Percentiles rank a stretch among this genome's conserved stretches.
Conservation (phyloP, 2,329 filamentous ascomycete species). For the Fusarium drepaniforme region DNA sequence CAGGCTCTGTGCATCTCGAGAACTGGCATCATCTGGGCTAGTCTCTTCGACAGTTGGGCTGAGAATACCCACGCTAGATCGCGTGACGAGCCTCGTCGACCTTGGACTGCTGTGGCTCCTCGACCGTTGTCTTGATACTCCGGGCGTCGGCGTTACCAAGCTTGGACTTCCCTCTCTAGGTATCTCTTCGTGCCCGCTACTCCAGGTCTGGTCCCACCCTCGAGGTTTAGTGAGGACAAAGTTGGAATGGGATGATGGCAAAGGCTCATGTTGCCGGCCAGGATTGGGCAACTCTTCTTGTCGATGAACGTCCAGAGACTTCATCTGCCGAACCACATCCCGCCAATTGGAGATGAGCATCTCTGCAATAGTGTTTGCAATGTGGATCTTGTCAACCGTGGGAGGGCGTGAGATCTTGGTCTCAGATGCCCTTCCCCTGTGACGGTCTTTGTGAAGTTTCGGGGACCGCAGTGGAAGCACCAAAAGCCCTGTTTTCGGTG, state of each 20-base stretch:
- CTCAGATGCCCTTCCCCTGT: conserved; percentile 33
- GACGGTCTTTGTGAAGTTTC: conserved; percentile 49
- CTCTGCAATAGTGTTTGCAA: conserved; percentile 71
- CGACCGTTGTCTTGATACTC: conserved; percentile 38
- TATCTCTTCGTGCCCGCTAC: conserved; percentile 35
- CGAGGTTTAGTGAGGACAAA: conserved; percentile 53
- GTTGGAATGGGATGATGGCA: conserved; percentile 58
- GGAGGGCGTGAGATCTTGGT: conserved; percentile 35
- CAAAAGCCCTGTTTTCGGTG: conserved; percentile 56
- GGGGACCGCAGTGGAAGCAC: conserved; percentile 59
- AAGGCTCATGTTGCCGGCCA: conserved; percentile 21
- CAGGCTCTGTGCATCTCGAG: neutral
- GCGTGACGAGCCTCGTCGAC: conserved; percentile 38
- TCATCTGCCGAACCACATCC: conserved; percentile 72
- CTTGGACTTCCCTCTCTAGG: conserved; percentile 48
- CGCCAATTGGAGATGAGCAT: conserved; percentile 77
- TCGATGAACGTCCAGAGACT: conserved; percentile 53
- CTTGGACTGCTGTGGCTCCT: conserved; percentile 33
- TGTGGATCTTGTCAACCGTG: conserved; percentile 66
- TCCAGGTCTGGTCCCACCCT: conserved; percentile 46
- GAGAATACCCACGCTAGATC: conserved; percentile 41
- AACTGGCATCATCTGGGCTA: conserved; percentile 23
- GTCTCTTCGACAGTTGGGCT: conserved; percentile 51
- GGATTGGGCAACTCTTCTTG: conserved; percentile 36
- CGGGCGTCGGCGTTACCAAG: conserved; percentile 50